Evolutionary conservation across 805 yeast genomes (phyloP).

Genomic region (Teunomyces cretensis): DNA sequence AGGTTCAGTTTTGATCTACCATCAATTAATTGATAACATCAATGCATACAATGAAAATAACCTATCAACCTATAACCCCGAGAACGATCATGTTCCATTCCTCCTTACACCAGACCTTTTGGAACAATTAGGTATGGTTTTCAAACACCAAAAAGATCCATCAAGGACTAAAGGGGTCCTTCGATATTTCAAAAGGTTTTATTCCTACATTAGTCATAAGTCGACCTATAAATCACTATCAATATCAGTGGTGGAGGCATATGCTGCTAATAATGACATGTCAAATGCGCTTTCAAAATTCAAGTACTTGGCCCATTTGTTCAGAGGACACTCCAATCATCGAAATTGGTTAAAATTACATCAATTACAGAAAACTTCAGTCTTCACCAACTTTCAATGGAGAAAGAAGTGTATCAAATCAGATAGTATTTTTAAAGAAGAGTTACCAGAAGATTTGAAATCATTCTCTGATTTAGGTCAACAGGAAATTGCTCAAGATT

Average conservation of each 20-base stretch:
- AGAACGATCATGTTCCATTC: constrained; percentile 28
- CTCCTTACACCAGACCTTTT: constrained; percentile 28
- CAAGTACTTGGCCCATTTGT: constrained; percentile 15
- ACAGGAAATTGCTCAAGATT: background rate
- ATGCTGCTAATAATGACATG: constrained; percentile 21
- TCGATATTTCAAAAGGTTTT: constrained; percentile 37
- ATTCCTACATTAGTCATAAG: constrained; percentile 32
- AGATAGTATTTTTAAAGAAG: constrained; percentile 8
- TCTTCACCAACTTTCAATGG: constrained; percentile 19
- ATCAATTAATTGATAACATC: constrained; percentile 32
- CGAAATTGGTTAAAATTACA: constrained; percentile 10
- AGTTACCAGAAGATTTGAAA: constrained; percentile 6
- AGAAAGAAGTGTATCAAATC: constrained; percentile 21
- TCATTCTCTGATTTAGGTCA: constrained; percentile 9
- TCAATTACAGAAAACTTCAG: constrained; percentile 12
- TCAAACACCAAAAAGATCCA: constrained; percentile 24
- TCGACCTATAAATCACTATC: constrained; percentile 26
- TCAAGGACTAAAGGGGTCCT: constrained; percentile 29
- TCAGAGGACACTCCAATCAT: constrained; percentile 20
- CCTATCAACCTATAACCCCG: constrained; percentile 10
- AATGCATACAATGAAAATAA: constrained; percentile 13
- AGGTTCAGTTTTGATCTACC: constrained; percentile 36
- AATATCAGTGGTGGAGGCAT: constrained; percentile 31
- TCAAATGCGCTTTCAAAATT: constrained; percentile 23
- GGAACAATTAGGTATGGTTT: constrained; percentile 27